Percentiles rank a stretch among this genome's conserved stretches.
Conservation (phyloP, 2,329 filamentous ascomycete species). For the Talaromyces sp. region DNA sequence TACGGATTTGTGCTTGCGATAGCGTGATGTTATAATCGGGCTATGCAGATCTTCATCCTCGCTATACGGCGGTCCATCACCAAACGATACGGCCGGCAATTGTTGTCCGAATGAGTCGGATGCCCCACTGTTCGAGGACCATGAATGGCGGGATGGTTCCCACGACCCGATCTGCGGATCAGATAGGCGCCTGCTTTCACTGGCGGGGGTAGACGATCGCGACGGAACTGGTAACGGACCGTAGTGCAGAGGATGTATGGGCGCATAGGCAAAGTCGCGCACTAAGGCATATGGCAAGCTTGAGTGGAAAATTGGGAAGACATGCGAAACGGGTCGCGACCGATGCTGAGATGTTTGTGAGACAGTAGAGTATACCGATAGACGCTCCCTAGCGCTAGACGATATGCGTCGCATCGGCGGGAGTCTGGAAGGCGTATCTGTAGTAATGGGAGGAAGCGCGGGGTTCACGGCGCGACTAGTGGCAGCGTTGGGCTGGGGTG, state of each 20-base stretch:
- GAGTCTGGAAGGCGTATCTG: constrained; percentile 52
- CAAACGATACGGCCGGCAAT: constrained; percentile 78
- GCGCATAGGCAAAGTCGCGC: constrained; percentile 90
- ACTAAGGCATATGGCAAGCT: constrained; percentile 86
- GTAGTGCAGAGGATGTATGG: constrained; percentile 84
- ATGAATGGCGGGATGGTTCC: constrained; percentile 64
- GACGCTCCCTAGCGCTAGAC: constrained; percentile 74
- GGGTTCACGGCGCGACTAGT: not conserved
- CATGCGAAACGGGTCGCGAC: constrained; percentile 76
- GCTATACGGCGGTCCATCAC: constrained; percentile 81
- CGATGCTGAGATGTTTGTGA: constrained; percentile 58
- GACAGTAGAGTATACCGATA: constrained; percentile 78
- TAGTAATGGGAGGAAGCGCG: constrained; percentile 4
- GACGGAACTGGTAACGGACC: constrained; percentile 82
- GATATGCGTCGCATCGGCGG: constrained; percentile 66
- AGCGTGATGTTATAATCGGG: constrained; percentile 77
- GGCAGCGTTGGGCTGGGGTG: constrained; percentile 11
- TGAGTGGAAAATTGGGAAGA: constrained; percentile 80
- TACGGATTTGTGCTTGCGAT: constrained; percentile 77
- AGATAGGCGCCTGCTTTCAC: constrained; percentile 76
- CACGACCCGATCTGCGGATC: constrained; percentile 73
- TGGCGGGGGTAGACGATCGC: constrained; percentile 78
- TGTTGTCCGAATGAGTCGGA: constrained; percentile 61
- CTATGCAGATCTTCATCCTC: constrained; percentile 95
- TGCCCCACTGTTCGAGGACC: constrained; percentile 53